Evolutionary conservation across 164 flowering plant genomes (phyloP), one percentile per base, ranked within the genome.

Genomic region (grape (Vitis vinifera)): DNA sequence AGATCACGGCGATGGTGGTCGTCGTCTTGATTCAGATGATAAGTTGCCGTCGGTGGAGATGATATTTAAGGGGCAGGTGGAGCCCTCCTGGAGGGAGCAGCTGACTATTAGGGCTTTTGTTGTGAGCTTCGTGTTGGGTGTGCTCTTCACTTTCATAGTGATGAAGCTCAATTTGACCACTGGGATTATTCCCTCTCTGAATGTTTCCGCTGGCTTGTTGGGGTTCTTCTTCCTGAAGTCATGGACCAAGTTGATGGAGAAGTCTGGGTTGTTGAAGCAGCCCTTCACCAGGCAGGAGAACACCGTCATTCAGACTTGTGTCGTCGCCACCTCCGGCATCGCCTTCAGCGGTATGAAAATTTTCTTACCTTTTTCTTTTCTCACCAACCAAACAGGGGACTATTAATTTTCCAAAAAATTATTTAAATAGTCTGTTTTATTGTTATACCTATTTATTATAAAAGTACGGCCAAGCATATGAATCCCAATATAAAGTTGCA

Each of bases 221-320:
- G 94, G 94, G 0, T 90, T 81, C 72, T 85, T 84, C 51, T 50
- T 83, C 6, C 60, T 88, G 4, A 87, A 83, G 68, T 14, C 76
- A 0, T 88, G 82, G 81, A 86, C 89, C 1, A 44, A 66, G 1
- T 1, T 82, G n/a, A 64, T 86, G 7, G 71, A 59, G 0, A 76
- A 69, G 70, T 44, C 64, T 15, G 88, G 89, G 1, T n/a, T 82
- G 14, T 50, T 81, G 64, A 81, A 78, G 48, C 83, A 81, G 75
- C 92, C 92, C 0, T 90, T 90, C 65, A 90, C 91, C 0, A 63
- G 92, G 23, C 95, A 90, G 69, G 95, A 90, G 72, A 88, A 88
- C 50, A 90, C 95, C 4, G 91, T 90, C 49, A 84, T 90, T 31
- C 95, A 90, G 52, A 90, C 95, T 0, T 84, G 86, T 53, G 83